A percentile compares a stretch with the other conserved stretches of the same genome.
Evolutionary conservation across 2,329 filamentous ascomycete species (phyloP).

Genomic region (Nakataea oryzae): DNA sequence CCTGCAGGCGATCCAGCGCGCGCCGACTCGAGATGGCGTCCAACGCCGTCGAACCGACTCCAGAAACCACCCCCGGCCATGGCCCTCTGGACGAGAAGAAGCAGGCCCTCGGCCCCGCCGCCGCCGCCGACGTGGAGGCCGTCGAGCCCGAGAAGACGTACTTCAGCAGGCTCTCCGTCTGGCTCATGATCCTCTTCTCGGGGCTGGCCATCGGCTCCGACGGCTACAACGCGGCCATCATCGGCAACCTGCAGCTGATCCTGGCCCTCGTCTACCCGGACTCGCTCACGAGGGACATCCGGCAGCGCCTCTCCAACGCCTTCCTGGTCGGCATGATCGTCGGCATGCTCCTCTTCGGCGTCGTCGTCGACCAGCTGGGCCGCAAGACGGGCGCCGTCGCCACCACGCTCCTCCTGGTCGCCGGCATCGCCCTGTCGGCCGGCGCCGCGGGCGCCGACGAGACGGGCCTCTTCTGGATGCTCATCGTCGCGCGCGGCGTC

Average conservation of each 20-base stretch:
- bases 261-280: conserved; percentile 30
- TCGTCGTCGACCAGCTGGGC: conserved; percentile 38
- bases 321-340: conserved; percentile 45
- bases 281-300: conserved; percentile 29
- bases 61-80: background rate
- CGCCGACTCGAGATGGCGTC: too few relatives aligned
- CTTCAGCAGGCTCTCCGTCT: conserved; percentile 29
- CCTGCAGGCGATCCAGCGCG: too few relatives aligned
- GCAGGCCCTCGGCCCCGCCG: background rate
- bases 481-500: conserved; percentile 29
- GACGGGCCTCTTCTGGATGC: conserved; percentile 38
- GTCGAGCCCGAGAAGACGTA: conserved; percentile 5
- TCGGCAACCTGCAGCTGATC: conserved; percentile 32
- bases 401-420: conserved; percentile 31
- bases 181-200: conserved; percentile 32
- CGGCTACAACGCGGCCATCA: conserved; percentile 31
- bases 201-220: conserved; percentile 34
- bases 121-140: background rate
- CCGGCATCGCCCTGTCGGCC: conserved; percentile 32
- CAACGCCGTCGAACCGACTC: too few relatives aligned
- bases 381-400: conserved; percentile 34
- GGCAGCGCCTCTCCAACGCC: conserved; percentile 41
- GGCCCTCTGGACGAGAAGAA: background rate
- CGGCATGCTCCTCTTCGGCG: conserved; percentile 43
- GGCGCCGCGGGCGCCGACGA: conserved; percentile 27